Conservation (phyloP, 2,329 filamentous ascomycete species). For the Sporothrix pseudoabietina region DNA sequence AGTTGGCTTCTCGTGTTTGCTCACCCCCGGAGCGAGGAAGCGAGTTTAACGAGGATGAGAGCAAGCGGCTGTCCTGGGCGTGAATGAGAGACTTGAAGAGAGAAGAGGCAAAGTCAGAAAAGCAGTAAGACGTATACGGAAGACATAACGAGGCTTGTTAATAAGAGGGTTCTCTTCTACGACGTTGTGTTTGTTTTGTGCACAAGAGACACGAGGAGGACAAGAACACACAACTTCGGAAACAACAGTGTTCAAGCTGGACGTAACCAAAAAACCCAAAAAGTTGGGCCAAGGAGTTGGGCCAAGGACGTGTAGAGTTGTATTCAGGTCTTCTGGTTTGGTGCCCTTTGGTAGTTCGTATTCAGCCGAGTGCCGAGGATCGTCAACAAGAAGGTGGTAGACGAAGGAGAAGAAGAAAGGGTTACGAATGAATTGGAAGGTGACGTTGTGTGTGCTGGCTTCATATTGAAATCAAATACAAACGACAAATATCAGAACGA, state of each 20-base stretch:
- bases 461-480: not conserved
- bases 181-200: not conserved
- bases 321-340: not conserved
- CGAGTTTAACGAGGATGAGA: not conserved
- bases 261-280: not conserved
- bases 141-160: slow-evolving; percentile 1
- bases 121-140: not conserved
- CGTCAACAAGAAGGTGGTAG: not conserved
- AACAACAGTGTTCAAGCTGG: not conserved
- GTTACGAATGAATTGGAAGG: not conserved
- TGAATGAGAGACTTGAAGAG: not conserved
- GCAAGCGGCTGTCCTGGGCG: not conserved
- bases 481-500: not conserved
- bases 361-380: not conserved
- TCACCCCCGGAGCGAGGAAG: not conserved
- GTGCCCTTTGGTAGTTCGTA: not conserved
- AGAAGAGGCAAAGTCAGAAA: not conserved
- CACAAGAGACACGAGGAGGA: not conserved
- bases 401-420: not conserved
- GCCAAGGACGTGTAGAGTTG: not conserved
- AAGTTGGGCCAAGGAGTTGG: not conserved
- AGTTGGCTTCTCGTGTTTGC: not conserved
- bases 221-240: not conserved
- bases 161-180: not conserved
- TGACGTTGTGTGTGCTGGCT: not conserved